Percentiles rank a stretch among this genome's conserved stretches.
These are phyloP conservation scores for Magnusiomyces sp. DNA, from an alignment of 1,139 yeast genomes.

Conservation along the genomic window DNA sequence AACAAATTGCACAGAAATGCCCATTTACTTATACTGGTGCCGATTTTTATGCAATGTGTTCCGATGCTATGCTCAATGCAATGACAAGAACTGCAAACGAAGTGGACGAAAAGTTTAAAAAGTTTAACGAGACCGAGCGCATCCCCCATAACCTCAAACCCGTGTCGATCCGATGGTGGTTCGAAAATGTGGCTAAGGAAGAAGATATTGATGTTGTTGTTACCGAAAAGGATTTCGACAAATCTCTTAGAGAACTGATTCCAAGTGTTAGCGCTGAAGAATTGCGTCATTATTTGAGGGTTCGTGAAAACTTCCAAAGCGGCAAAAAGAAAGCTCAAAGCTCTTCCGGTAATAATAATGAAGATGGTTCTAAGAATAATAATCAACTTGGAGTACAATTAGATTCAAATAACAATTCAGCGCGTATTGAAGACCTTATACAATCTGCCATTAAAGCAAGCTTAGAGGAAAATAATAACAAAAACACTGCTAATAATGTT, in stretches of 20 bases:
- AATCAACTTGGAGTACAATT: no score
- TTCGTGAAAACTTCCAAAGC: constrained; percentile 68
- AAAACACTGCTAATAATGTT: no score
- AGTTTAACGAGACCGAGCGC: constrained; percentile 38
- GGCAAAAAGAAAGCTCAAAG: constrained; percentile 17
- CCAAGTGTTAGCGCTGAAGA: constrained; percentile 91
- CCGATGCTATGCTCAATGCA: constrained; percentile 91
- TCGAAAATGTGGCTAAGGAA: constrained; percentile 66
- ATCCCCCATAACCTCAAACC: constrained; percentile 20
- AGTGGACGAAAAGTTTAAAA: constrained; percentile 57
- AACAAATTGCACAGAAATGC: constrained; percentile 57
- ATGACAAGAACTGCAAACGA: constrained; percentile 81
- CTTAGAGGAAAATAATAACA: no score
- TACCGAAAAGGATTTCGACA: constrained; percentile 59
- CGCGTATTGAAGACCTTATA: no score
- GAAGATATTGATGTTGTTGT: constrained; percentile 67
- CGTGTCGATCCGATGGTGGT: constrained; percentile 79
- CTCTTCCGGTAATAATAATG: no score
- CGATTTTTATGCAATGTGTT: constrained; percentile 90
- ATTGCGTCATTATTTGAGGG: constrained; percentile 65
- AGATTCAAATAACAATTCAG: no score
- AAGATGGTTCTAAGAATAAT: no score
- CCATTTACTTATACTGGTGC: constrained; percentile 94
- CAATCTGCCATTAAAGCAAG: no score
- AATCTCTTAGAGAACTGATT: constrained; percentile 59